Base-by-base conservation (phyloP, 2,329 filamentous ascomycete genomes). In the Akanthomyces uredinophilus region DNA sequence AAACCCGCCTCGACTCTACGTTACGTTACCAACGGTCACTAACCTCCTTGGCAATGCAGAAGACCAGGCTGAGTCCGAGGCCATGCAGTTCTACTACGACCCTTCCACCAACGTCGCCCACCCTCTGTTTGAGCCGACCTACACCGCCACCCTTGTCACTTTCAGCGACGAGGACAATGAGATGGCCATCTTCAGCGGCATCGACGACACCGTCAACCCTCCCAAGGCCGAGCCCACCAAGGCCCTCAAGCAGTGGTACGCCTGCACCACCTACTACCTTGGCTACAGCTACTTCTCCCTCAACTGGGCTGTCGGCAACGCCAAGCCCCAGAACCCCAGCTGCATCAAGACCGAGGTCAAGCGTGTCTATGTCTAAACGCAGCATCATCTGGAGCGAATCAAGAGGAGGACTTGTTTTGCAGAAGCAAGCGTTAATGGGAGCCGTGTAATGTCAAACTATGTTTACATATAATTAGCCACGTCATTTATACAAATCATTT, bases 401-500 rank as follows among this genome's bases (percentile, higher is more conserved):
- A 8, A 20, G 11, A 32, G 14, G 11, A 32, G 8, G 39, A 24
- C 16, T 29, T 47, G 58, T 14, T 39, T n/a, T 16, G 20, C 27
- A n/a, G 35, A 32, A 60, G 29, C 39, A 47, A 53, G 58, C 5
- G 11, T 24, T 47, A 39, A 53, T 60, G 39, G 58, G 37, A 46
- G 49, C 41, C 35, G 46, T 37, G 14, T 37, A 11, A 32, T 35
- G 18, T 35, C 11, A 24, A 16, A 29, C 8, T 11, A 35, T 35
- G 24, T 35, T 51, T n/a, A 44, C 18, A 59, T 35, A 43, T 50
- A 35, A 59, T 51, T 14, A 59, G 22, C 32, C 13, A 47, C 6
- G n/a, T 27, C 29, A 27, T 16, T 27, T 20, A 50, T 43, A 32
- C 24, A 10, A 59, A 51, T 59, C 27, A n/a, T 49, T 27, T 94